A percentile compares a stretch with the other conserved stretches of the same genome.
These are phyloP conservation scores for Apiospora saccharicola DNA, from an alignment of 2,329 filamentous ascomycete genomes.

Conservation along the genomic window DNA sequence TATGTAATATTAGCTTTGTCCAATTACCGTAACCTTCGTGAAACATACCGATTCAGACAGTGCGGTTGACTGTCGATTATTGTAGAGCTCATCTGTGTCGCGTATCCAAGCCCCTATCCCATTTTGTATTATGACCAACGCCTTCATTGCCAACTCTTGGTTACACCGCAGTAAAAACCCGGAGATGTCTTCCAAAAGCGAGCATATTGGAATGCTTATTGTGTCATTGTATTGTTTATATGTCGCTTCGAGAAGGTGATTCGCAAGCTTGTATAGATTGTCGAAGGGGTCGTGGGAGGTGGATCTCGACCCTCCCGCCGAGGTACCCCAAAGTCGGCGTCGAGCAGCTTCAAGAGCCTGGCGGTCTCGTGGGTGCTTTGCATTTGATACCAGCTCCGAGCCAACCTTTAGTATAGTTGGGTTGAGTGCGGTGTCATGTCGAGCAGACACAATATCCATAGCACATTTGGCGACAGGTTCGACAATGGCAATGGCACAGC, in stretches of 20 bases:
- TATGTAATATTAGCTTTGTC: slow-evolving; percentile 36
- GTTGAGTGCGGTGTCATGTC: slow-evolving; percentile 31
- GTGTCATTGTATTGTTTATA: slow-evolving; percentile 58
- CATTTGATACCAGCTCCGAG: slow-evolving; percentile 53
- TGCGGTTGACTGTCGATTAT: slow-evolving; percentile 48
- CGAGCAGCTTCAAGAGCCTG: slow-evolving; percentile 71
- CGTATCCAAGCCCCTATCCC: slow-evolving; percentile 70
- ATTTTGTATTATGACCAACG: slow-evolving; percentile 67
- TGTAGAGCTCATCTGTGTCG: slow-evolving; percentile 58
- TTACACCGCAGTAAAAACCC: slow-evolving; percentile 60
- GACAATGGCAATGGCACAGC: slow-evolving; percentile 70
- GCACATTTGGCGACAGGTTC: slow-evolving; percentile 73
- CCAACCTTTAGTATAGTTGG: slow-evolving; percentile 45
- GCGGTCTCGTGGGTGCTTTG: slow-evolving; percentile 64
- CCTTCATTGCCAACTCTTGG: slow-evolving; percentile 57
- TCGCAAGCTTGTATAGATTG: slow-evolving; percentile 68
- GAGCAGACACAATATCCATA: slow-evolving; percentile 44
- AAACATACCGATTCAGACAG: slow-evolving; percentile 55
- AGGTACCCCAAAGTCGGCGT: slow-evolving; percentile 71
- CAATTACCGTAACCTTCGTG: not conserved
- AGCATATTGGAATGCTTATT: slow-evolving; percentile 45
- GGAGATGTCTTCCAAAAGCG: slow-evolving; percentile 62
- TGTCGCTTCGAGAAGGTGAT: slow-evolving; percentile 57
- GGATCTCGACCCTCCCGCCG: slow-evolving; percentile 48
- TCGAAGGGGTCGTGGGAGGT: slow-evolving; percentile 68